These are phyloP conservation scores for Mycena galopus DNA, from an alignment of 768 basidiomycete genomes.

Conservation along the genomic window DNA sequence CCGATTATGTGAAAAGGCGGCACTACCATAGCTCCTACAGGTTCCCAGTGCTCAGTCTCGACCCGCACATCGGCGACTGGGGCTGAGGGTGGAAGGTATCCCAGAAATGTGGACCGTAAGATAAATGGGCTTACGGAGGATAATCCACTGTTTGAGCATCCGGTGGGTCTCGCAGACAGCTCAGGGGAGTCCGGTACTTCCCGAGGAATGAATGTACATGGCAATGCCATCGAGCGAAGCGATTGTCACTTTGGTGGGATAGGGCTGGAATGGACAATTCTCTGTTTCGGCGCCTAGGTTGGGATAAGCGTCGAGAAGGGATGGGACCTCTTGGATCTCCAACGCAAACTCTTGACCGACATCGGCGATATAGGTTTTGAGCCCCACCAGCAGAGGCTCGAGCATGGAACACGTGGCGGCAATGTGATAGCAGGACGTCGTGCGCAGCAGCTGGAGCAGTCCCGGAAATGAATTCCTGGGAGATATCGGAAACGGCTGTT, in stretches of 20 bases:
- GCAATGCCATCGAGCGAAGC: conserved; percentile 34
- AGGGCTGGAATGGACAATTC: neutral
- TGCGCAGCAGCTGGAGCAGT: neutral
- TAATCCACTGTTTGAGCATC: conserved; percentile 41
- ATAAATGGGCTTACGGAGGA: conserved; percentile 42
- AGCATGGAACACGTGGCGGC: neutral
- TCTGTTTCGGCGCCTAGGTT: neutral
- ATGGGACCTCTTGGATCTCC: neutral
- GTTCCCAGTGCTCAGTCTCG: neutral
- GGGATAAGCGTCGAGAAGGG: neutral
- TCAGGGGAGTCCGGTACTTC: conserved; percentile 56
- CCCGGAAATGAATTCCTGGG: neutral
- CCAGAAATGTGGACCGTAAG: neutral
- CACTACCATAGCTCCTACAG: neutral
- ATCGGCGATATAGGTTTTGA: neutral
- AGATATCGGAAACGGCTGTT: neutral
- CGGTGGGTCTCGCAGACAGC: conserved; percentile 47
- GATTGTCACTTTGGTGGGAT: neutral
- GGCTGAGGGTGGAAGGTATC: conserved; percentile 11
- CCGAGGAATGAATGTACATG: conserved; percentile 55
- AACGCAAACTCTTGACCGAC: neutral
- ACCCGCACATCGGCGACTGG: conserved; percentile 29
- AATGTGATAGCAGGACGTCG: neutral
- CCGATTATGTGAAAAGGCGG: neutral
- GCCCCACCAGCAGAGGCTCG: neutral